Conservation (phyloP, 176 grass and related monocot species). For the Dendrocalamus sinicus region DNA sequence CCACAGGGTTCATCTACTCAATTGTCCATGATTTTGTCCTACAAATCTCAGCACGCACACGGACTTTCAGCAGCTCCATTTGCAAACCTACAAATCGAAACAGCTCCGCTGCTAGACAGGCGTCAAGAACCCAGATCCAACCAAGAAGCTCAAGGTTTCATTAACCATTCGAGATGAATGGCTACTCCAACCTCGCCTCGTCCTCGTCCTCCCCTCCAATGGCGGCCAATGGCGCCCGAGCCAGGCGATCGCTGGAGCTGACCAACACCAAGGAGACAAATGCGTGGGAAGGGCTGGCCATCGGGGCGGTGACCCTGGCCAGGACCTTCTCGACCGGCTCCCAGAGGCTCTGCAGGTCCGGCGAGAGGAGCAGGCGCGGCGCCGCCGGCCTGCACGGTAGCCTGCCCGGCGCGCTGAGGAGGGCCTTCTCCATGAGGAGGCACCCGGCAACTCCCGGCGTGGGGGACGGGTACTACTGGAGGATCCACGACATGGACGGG, state of each 20-base stretch:
- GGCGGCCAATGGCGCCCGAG: neutral
- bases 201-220: neutral
- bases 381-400: neutral
- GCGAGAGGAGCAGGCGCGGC: constrained; percentile 10
- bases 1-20: constrained; percentile 47
- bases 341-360: constrained; percentile 45
- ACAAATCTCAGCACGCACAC: neutral
- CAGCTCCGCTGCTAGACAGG: neutral
- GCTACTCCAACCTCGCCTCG: constrained; percentile 56
- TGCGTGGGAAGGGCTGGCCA: constrained; percentile 54
- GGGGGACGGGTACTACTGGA: constrained; percentile 69
- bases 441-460: constrained; percentile 25
- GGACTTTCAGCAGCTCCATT: constrained; percentile 13
- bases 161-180: constrained; percentile 39
- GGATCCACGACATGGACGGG: constrained; percentile 66
- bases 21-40: constrained; percentile 42
- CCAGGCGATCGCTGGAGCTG: constrained; percentile 58
- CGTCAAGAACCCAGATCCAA: constrained; percentile 39
- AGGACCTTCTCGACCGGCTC: constrained; percentile 68
- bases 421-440: constrained; percentile 72
- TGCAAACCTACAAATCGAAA: constrained; percentile 26
- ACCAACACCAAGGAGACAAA: constrained; percentile 61
- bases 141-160: neutral
- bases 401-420: constrained; percentile 40
- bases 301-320: constrained; percentile 50